Base-by-base conservation (phyloP, 2,329 filamentous ascomycete genomes). In the Arthrobotrys sinensis region DNA sequence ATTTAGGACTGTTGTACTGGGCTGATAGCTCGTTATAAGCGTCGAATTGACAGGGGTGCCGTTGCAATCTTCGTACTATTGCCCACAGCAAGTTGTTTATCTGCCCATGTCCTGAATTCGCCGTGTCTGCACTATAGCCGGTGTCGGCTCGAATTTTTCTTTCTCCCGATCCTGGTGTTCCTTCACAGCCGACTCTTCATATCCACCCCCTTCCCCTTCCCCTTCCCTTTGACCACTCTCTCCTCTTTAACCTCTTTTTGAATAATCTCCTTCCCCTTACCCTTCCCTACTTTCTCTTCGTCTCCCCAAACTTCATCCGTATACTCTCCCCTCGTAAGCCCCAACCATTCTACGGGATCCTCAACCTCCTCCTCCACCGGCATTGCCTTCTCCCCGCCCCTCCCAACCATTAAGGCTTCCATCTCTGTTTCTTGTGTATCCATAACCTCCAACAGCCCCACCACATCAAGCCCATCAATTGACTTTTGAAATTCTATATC, bases 401-500 rank as follows among this genome's bases (percentile, higher is more conserved):
- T 67, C 1, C 75, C 75, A 43, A 28, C 46, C 21, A 55, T 50
- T n/a, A 78, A 72, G 4, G 57, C 60, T 16, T 78, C 75, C 16
- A 78, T 50, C 5, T 68, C 67, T 3, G 38, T 64, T 62, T 68
- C 45, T 36, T 72, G 67, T 1, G 75, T 78, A 68, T 78, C 75
- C 75, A 78, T 78, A 8, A 78, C 67, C 28, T 78, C 75, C 38
- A 78, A 34, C 14, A 78, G 43, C 8, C 75, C 67, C 4, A 78
- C 62, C 3, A 78, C 75, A 24, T 78, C 75, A 6, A 72, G 19
- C 14, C 75, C 75, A 64, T 78, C 75, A 16, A 78, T 71, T n/a
- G 75, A 78, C n/a, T 70, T 66, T 62, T 78, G 75, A 50, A 78
- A 78, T 45, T 78, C 75, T n/a, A 78, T 62, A 40, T 78, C 75